Conservation (phyloP, 306 rosid species). For the Oemleria cerasiformis region DNA sequence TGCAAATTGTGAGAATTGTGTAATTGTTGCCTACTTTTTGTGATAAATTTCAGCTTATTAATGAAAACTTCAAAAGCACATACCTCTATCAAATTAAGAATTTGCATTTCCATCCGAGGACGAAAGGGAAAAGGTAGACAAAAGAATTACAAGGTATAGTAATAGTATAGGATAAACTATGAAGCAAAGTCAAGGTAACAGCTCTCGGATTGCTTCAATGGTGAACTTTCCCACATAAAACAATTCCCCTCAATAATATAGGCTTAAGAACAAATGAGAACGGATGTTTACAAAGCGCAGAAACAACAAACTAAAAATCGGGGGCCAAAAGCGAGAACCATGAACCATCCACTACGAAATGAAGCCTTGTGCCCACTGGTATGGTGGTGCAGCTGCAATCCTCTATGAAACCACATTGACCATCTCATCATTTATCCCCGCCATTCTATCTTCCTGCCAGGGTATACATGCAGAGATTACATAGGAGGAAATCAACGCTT, state of each 20-base stretch:
- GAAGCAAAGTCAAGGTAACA: background rate
- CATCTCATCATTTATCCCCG: slow-evolving; percentile 15
- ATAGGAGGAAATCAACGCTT: no score
- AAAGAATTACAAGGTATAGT: no score
- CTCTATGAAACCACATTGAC: slow-evolving; percentile 11
- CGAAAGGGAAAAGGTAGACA: no score
- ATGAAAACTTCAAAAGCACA: no score
- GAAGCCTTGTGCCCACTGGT: background rate
- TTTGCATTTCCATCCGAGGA: no score
- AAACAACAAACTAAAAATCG: no score
- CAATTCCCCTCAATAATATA: background rate
- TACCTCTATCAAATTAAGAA: no score
- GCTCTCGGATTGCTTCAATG: background rate
- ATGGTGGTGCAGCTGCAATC: slow-evolving; percentile 7
- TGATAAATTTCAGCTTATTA: no score
- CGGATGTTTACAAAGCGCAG: background rate
- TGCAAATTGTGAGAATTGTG: no score
- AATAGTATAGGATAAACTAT: background rate
- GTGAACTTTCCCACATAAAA: background rate
- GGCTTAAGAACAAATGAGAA: background rate
- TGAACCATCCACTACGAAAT: background rate
- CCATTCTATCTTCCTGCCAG: slow-evolving; percentile 28
- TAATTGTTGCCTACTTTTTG: no score
- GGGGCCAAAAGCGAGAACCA: background rate
- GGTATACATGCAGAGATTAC: slow-evolving; percentile 14